A percentile compares a stretch with the other conserved stretches of the same genome.
These are phyloP conservation scores for Penicillium desertorum DNA, from an alignment of 495 filamentous ascomycete species.

Conservation along the genomic window DNA sequence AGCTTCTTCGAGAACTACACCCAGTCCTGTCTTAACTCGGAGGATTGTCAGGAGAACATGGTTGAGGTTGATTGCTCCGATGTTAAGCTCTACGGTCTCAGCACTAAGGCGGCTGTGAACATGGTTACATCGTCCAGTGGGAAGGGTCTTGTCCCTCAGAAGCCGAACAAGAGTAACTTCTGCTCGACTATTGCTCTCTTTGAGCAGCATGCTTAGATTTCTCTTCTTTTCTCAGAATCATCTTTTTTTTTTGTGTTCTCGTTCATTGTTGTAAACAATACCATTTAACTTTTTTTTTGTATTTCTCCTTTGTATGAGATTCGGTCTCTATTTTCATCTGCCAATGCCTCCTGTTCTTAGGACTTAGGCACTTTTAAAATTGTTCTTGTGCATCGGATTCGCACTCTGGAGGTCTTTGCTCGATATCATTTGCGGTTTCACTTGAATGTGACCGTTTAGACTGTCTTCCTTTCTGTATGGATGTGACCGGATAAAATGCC, in stretches of 20 bases:
- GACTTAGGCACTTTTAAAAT: not conserved
- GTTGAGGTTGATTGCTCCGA: slow-evolving; percentile 74
- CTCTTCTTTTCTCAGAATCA: not conserved
- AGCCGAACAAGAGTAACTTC: slow-evolving; percentile 68
- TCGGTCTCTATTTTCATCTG: not conserved
- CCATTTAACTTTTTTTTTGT: not conserved
- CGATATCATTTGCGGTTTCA: not conserved
- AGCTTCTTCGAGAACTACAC: slow-evolving; percentile 87
- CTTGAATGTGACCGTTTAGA: not conserved
- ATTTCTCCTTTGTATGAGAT: not conserved
- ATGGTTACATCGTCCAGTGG: slow-evolving; percentile 68
- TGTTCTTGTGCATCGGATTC: not conserved
- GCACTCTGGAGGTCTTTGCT: not conserved
- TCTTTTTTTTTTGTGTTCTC: not conserved
- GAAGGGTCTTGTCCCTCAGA: slow-evolving; percentile 54
- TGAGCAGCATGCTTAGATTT: slow-evolving; percentile 32
- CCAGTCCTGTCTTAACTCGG: slow-evolving; percentile 69
- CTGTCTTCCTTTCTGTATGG: not conserved
- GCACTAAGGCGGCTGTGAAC: slow-evolving; percentile 82
- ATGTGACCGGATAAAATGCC: not conserved
- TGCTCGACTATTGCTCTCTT: slow-evolving; percentile 74
- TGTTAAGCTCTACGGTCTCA: slow-evolving; percentile 74
- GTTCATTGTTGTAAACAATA: not conserved
- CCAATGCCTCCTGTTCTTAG: not conserved
- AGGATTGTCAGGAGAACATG: slow-evolving; percentile 85